phyloP scores from a whole-genome alignment of 2,329 filamentous ascomycete genomes.

The Pezicula rhizophila region DNA sequence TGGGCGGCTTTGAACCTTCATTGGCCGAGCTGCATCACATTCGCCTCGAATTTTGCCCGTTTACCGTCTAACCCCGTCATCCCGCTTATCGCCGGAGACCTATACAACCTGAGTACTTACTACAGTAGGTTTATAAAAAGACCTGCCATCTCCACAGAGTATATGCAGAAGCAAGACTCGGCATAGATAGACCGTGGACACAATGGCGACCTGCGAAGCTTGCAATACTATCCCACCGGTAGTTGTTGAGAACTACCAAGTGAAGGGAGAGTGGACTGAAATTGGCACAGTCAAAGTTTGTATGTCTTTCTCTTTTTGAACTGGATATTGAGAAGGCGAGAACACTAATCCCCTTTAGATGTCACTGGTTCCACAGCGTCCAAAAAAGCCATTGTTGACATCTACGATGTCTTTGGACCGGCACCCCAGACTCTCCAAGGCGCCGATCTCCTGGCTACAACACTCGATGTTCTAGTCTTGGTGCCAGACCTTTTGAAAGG shows the following conservation, averaged over 20 bases:
- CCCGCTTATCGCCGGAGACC: too few species aligned
- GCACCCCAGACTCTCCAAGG: conserved; percentile 64
- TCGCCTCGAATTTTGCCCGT: too few species aligned
- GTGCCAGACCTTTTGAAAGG: conserved; percentile 89
- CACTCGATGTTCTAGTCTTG: conserved; percentile 58
- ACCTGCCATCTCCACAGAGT: too few species aligned
- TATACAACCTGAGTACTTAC: too few species aligned
- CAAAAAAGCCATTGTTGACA: conserved; percentile 51
- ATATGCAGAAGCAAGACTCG: too few species aligned
- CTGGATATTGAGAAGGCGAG: neutral
- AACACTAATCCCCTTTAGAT: conserved; percentile 20
- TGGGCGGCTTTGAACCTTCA: too few species aligned
- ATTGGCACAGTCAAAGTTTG: conserved; percentile 14
- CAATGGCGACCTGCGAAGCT: conserved; percentile 15
- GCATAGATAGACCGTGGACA: neutral
- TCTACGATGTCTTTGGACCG: conserved; percentile 62
- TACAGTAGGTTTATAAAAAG: too few species aligned
- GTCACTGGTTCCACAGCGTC: conserved; percentile 38
- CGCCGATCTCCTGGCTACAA: conserved; percentile 55
- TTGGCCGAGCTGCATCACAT: too few species aligned
- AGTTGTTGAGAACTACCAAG: conserved; percentile 26
- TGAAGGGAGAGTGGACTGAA: conserved; percentile 12
- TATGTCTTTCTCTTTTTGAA: neutral
- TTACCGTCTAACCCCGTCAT: too few species aligned
- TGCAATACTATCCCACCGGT: conserved; percentile 26